Conservation (phyloP, 2,329 filamentous ascomycete genomes). For the Daldinia sp. region DNA sequence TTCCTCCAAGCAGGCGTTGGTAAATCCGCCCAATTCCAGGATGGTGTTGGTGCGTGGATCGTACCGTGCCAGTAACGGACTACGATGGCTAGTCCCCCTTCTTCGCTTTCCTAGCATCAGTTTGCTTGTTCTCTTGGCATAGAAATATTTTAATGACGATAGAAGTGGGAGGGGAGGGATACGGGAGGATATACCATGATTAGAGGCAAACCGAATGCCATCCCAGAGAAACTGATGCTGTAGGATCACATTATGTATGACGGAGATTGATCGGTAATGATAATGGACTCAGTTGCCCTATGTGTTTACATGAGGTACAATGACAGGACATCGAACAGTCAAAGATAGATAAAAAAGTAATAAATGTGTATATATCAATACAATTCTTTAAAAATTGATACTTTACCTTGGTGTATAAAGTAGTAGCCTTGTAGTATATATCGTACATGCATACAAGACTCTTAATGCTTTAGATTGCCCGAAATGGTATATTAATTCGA, state of each 20-base stretch:
- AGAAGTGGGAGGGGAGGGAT: background rate
- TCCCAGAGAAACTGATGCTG: background rate
- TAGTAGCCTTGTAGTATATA: too few species aligned
- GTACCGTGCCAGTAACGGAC: slow-evolving; percentile 43
- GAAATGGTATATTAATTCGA: background rate
- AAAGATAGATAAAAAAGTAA: background rate
- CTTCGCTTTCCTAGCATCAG: background rate
- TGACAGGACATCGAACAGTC: background rate
- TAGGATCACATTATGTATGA: slow-evolving; percentile 2
- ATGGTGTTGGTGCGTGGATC: slow-evolving; percentile 51
- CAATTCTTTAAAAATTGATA: too few species aligned
- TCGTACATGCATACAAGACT: background rate
- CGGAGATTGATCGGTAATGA: slow-evolving; percentile 1
- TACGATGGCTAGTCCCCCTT: background rate
- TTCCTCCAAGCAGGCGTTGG: slow-evolving; percentile 51
- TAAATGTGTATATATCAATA: background rate
- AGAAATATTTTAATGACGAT: slow-evolving; percentile 16
- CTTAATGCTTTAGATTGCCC: background rate
- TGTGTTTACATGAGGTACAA: slow-evolving; percentile 1
- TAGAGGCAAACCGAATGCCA: background rate
- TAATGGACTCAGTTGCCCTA: background rate
- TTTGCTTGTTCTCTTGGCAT: slow-evolving; percentile 10
- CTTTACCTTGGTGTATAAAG: too few species aligned
- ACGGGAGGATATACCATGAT: slow-evolving; percentile 23
- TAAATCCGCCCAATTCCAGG: slow-evolving; percentile 44